These are phyloP conservation scores for Avena sativa DNA, from an alignment of 176 grass and related monocot species.

Conservation along the genomic window DNA sequence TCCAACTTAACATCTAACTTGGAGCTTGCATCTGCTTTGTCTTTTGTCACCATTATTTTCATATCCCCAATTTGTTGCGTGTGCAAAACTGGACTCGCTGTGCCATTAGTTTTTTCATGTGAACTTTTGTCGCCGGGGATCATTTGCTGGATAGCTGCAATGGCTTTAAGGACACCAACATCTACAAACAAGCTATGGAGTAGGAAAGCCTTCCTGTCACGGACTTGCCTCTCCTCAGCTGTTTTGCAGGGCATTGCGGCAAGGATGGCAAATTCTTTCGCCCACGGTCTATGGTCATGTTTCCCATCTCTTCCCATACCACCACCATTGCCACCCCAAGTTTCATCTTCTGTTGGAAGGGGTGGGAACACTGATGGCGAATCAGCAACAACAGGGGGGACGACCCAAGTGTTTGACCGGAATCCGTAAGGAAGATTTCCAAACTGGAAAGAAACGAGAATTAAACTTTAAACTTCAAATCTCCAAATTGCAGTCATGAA, in stretches of 20 bases:
- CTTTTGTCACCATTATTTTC: slow-evolving; percentile 80
- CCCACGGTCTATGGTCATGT: slow-evolving; percentile 72
- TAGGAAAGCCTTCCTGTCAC: slow-evolving; percentile 93
- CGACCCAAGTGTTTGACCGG: slow-evolving; percentile 98
- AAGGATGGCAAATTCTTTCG: slow-evolving; percentile 84
- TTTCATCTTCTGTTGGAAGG: slow-evolving; percentile 92
- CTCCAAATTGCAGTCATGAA: slow-evolving; percentile 16
- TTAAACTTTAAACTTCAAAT: slow-evolving; percentile 24
- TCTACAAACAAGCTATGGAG: slow-evolving; percentile 97
- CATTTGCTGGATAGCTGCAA: slow-evolving; percentile 69
- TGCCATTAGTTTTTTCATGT: slow-evolving; percentile 52
- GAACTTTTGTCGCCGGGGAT: slow-evolving; percentile 48
- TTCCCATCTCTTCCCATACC: slow-evolving; percentile 87
- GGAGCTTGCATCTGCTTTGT: slow-evolving; percentile 69
- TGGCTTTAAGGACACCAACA: slow-evolving; percentile 88
- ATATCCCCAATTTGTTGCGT: slow-evolving; percentile 82
- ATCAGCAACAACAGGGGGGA: slow-evolving; percentile 77
- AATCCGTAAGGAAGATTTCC: slow-evolving; percentile 99
- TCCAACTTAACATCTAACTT: slow-evolving; percentile 87
- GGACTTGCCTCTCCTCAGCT: slow-evolving; percentile 89
- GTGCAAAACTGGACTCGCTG: slow-evolving; percentile 47
- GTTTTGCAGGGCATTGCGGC: slow-evolving; percentile 96
- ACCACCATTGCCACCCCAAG: slow-evolving; percentile 87
- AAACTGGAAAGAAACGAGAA: slow-evolving; percentile 61
- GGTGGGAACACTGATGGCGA: slow-evolving; percentile 75